A percentile compares a stretch with the other conserved stretches of the same genome.
Conservation (phyloP, 2,329 filamentous ascomycete species). For the Paramyrothecium sp. region DNA sequence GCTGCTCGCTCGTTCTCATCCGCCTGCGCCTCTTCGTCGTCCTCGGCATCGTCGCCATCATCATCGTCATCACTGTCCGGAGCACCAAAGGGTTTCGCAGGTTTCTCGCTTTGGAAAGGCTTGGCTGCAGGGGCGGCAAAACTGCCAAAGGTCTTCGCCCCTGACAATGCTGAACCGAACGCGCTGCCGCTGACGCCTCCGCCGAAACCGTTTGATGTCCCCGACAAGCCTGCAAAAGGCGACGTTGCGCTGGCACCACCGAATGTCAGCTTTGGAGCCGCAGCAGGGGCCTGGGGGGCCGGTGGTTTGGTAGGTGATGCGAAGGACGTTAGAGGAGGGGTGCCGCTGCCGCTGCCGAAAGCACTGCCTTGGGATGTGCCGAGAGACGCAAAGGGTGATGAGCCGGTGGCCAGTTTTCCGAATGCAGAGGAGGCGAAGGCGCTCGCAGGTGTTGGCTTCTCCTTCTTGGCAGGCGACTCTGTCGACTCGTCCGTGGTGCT, state of each 20-base stretch:
- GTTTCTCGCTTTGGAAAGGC: constrained; percentile 54
- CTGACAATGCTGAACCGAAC: constrained; percentile 34
- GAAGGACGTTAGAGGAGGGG: constrained; percentile 28
- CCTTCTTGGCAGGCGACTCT: constrained; percentile 19
- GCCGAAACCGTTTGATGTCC: constrained; percentile 47
- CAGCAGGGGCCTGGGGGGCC: constrained; percentile 18
- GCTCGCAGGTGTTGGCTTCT: constrained; percentile 47
- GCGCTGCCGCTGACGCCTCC: constrained; percentile 33
- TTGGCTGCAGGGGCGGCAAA: constrained; percentile 65
- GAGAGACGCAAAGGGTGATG: constrained; percentile 63
- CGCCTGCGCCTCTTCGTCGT: constrained; percentile 39
- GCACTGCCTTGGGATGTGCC: constrained; percentile 45
- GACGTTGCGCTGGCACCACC: constrained; percentile 38
- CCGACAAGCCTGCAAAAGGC: constrained; percentile 45
- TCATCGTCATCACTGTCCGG: constrained; percentile 64
- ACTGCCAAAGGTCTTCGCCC: constrained; percentile 52
- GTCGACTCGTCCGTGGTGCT: constrained; percentile 19
- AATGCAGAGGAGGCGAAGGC: constrained; percentile 70
- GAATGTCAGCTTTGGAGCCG: constrained; percentile 49
- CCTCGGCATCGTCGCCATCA: constrained; percentile 32
- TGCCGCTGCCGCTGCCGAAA: constrained; percentile 45
- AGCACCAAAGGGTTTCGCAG: constrained; percentile 74
- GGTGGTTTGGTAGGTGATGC: constrained; percentile 22
- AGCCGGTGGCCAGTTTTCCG: constrained; percentile 60
- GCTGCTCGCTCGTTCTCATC: constrained; percentile 44